Conservation (phyloP, 495 filamentous ascomycete genomes). For the Usnea hakonensis region DNA sequence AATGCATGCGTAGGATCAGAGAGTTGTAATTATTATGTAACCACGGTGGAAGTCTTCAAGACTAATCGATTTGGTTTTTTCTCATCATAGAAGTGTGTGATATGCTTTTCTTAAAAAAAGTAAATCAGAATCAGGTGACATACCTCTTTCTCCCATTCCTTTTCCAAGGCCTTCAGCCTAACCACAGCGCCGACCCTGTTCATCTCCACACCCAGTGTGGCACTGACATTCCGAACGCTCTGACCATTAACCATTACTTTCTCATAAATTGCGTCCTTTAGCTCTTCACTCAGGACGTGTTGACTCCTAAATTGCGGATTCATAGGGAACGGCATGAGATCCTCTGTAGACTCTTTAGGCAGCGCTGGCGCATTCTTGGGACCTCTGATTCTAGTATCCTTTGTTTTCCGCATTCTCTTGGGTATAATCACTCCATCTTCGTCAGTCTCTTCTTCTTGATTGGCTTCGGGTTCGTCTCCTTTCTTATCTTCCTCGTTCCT, state of each 20-base stretch:
- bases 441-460: constrained; percentile 9
- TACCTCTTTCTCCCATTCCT: constrained; percentile 66
- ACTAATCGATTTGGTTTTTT: constrained; percentile 93
- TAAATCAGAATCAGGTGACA: constrained; percentile 26
- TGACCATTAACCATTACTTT: constrained; percentile 55
- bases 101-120: neutral
- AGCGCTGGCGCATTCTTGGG: constrained; percentile 20
- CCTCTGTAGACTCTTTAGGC: constrained; percentile 31
- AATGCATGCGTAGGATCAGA: constrained; percentile 30
- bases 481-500: constrained; percentile 19
- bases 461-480: constrained; percentile 14
- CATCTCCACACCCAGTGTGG: constrained; percentile 70
- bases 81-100: constrained; percentile 52
- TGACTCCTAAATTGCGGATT: constrained; percentile 67
- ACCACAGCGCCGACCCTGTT: constrained; percentile 83
- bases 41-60: constrained; percentile 78
- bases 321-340: constrained; percentile 60
- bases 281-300: constrained; percentile 64
- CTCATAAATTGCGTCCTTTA: constrained; percentile 67
- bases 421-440: constrained; percentile 18
- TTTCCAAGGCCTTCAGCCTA: constrained; percentile 79
- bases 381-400: constrained; percentile 17
- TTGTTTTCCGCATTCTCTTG: constrained; percentile 12
- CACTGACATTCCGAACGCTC: constrained; percentile 72
- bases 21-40: constrained; percentile 44